These are phyloP conservation scores for Cadophora malorum DNA, from an alignment of 2,329 filamentous ascomycete genomes.

Conservation along the genomic window DNA sequence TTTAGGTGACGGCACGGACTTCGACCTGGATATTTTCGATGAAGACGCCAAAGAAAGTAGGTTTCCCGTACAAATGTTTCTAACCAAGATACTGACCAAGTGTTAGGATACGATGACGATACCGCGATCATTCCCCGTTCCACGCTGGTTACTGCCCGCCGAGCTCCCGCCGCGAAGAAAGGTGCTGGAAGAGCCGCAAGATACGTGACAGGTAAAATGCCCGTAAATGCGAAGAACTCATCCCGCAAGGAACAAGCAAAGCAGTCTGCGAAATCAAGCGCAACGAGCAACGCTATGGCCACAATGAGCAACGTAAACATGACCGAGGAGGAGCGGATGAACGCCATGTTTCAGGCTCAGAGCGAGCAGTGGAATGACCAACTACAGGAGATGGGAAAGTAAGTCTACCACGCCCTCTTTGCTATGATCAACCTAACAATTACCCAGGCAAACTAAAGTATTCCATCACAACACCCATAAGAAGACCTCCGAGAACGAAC, in stretches of 20 bases:
- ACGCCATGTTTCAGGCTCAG: conserved; percentile 88
- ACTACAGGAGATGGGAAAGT: conserved; percentile 91
- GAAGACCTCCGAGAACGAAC: conserved; percentile 89
- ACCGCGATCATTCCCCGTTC: conserved; percentile 96
- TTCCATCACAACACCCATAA: conserved; percentile 62
- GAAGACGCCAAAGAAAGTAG: conserved; percentile 91
- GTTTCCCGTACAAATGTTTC: conserved; percentile 41
- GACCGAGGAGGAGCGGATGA: conserved; percentile 93
- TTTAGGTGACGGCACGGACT: conserved; percentile 93
- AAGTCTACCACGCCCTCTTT: conserved; percentile 44
- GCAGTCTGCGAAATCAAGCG: conserved; percentile 58
- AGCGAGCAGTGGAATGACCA: conserved; percentile 92
- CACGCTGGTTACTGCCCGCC: conserved; percentile 88
- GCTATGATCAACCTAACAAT: conserved; percentile 49
- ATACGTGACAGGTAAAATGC: conserved; percentile 97
- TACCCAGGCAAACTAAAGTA: conserved; percentile 64
- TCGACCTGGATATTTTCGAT: conserved; percentile 92
- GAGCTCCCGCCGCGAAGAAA: conserved; percentile 81
- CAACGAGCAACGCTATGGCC: conserved; percentile 56
- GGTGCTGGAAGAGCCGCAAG: conserved; percentile 90
- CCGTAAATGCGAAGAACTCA: conserved; percentile 82
- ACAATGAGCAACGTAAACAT: conserved; percentile 75
- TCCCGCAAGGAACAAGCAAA: conserved; percentile 69
- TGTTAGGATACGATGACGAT: conserved; percentile 91
- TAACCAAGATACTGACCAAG: conserved; percentile 42